These are phyloP conservation scores for Pyrus pyrifolia DNA, from an alignment of 306 rosid genomes.

Conservation along the genomic window DNA sequence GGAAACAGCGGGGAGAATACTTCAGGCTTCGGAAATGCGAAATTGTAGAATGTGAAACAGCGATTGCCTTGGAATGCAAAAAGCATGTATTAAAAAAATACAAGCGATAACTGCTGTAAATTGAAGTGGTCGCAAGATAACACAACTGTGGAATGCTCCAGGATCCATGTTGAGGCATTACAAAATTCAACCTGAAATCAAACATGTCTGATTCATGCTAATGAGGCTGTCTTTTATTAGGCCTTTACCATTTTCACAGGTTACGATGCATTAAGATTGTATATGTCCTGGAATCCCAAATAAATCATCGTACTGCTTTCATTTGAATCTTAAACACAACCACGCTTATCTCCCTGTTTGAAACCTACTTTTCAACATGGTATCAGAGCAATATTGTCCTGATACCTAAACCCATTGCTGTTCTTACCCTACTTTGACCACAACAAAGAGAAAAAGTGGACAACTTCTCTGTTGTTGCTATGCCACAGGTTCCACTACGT, in stretches of 20 bases:
- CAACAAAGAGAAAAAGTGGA: not conserved
- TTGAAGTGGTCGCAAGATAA: not conserved
- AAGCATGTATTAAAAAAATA: not conserved
- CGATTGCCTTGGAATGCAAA: not conserved
- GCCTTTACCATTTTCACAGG: not conserved
- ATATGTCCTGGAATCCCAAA: not conserved
- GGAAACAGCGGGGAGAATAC: conserved; percentile 12
- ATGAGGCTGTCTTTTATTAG: not conserved
- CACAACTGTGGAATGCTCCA: not conserved
- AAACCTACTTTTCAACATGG: not conserved
- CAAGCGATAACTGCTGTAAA: not conserved
- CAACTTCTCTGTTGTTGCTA: not conserved
- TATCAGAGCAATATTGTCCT: not conserved
- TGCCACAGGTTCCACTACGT: not conserved
- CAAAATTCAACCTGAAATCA: not conserved
- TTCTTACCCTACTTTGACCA: not conserved
- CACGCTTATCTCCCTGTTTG: not conserved
- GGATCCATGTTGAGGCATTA: not conserved
- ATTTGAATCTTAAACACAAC: not conserved
- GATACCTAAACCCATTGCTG: not conserved
- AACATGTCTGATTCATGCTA: not conserved
- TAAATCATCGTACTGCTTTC: not conserved
- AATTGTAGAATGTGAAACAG: not conserved
- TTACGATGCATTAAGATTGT: not conserved
- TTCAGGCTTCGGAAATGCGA: conserved; percentile 9